phyloP scores from a whole-genome alignment of 805 yeast genomes.

The Wickerhamiella qilinensis region DNA sequence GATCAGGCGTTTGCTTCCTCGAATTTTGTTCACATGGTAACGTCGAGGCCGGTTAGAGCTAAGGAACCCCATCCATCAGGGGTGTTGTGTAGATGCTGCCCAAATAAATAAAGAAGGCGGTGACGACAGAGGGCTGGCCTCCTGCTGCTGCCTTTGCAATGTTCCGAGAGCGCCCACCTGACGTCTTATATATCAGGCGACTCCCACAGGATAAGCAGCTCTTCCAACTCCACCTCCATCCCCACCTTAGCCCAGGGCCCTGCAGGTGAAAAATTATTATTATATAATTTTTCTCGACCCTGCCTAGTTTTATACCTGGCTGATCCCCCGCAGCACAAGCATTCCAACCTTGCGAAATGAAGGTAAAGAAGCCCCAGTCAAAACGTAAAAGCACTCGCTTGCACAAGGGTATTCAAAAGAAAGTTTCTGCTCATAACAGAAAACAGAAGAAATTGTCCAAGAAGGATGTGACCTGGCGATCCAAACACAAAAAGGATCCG shows the following conservation, averaged over 20 bases:
- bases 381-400: constrained; percentile 84
- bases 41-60: constrained; percentile 2
- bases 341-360: too few species aligned
- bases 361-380: constrained; percentile 18
- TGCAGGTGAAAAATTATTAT: too few species aligned
- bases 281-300: too few species aligned
- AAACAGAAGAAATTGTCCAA: constrained; percentile 70
- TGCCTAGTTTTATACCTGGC: too few species aligned
- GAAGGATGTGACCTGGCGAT: constrained; percentile 88
- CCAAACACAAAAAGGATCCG: constrained; percentile 68
- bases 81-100: neutral
- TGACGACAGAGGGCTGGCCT: too few species aligned
- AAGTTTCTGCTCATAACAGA: constrained; percentile 80
- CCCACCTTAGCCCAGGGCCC: too few species aligned
- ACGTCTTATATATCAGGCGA: too few species aligned
- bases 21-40: neutral
- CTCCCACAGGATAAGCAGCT: too few species aligned
- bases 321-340: too few species aligned
- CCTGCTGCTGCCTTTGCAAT: too few species aligned
- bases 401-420: constrained; percentile 93
- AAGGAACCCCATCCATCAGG: constrained; percentile 7
- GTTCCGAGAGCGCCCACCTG: too few species aligned
- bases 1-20: neutral
- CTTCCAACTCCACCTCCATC: too few species aligned
- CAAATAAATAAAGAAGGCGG: neutral